A percentile compares a stretch with the other conserved stretches of the same genome.
Conservation (phyloP, 2,329 filamentous ascomycete species). For the Aschersonia sp. region DNA sequence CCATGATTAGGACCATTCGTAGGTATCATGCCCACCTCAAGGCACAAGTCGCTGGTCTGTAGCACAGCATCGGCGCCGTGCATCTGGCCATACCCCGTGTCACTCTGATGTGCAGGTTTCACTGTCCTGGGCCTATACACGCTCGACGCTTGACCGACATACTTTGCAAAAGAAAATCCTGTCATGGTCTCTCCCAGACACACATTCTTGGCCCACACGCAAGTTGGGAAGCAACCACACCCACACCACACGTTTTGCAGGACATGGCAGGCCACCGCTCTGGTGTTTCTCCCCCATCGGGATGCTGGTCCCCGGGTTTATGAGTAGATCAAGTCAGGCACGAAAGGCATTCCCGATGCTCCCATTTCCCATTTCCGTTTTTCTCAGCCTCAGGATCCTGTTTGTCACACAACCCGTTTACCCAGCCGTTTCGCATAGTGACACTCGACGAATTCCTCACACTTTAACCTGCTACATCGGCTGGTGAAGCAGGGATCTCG, state of each 20-base stretch:
- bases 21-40: not conserved
- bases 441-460: not conserved
- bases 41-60: not conserved
- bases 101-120: not conserved
- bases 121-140: not conserved
- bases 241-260: not conserved
- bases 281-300: not conserved
- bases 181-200: not conserved
- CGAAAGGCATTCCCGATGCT: not conserved
- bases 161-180: not conserved
- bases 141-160: not conserved
- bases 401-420: not conserved
- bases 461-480: not conserved
- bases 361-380: not conserved
- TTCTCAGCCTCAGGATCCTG: not conserved
- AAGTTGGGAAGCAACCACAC: not conserved
- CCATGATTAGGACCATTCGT: not conserved
- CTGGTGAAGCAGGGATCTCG: constrained; percentile 3
- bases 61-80: not conserved
- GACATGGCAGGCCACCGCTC: not conserved
- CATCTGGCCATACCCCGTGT: not conserved
- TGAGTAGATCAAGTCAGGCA: not conserved
- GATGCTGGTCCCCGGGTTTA: not conserved
- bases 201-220: not conserved
- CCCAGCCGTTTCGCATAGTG: not conserved